Evolutionary conservation across 805 yeast species (phyloP), one percentile per base, ranked within the genome.

Genomic region (Cyberlindnera petersonii): DNA sequence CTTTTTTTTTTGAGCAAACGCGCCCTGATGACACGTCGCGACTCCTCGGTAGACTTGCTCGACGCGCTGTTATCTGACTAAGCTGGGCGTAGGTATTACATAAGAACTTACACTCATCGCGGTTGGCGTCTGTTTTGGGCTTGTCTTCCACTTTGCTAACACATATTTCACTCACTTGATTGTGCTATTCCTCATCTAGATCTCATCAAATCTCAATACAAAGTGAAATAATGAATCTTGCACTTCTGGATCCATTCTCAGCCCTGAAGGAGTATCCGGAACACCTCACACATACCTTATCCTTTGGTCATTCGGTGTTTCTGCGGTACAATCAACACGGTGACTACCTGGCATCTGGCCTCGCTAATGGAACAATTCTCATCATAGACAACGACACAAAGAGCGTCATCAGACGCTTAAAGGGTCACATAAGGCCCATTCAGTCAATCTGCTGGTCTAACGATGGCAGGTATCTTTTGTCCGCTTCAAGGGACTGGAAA

Each of bases 241-340:
- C 93, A 9, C 69, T 91, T 18, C 75, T 86, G 47, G 98, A 89
- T 60, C 97, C 97, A 4, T 86, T 87, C 59, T 78, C 91, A 2
- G 88, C 91, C 17, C 82, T 95, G 16, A 87, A 86, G 54, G 98
- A 89, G 56, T 89, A 75, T 52, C 98, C 98, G 0, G 96, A 89
- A 44, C 73, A 82, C 2, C 72, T 86, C n/a, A 74, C 83, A 2
- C 79, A 79, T 44, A 79, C 89, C 0, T 63, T 87, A 10, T 75
- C 74, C 10, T 77, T 77, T 39, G 82, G 87, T 2, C 77, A 74
- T 31, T 71, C 86, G 0, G 82, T 86, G 8, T 76, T 76, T 42
- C 70, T 88, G 27, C 75, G 74, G 55, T 85, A 78, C 65, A 85
- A 78, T 50, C 63, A 72, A 7, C 75, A 75, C 36, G 97, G 97